Percentiles rank a stretch among this genome's conserved stretches.
Conservation (phyloP, 148 eudicot genomes). For the Cornus kousa region DNA sequence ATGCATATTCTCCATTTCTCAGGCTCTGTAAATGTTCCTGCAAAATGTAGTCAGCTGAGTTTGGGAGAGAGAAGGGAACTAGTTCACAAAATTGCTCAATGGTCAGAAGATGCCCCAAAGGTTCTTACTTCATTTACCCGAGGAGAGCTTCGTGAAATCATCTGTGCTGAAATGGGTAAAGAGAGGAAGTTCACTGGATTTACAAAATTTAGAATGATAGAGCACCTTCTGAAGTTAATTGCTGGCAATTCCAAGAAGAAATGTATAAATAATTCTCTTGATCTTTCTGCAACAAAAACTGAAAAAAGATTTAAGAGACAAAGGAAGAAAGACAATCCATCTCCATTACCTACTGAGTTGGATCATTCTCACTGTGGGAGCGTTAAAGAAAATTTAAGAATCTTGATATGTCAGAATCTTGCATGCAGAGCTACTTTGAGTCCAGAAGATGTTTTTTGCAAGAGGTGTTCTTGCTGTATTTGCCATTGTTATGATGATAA, state of each 20-base stretch:
- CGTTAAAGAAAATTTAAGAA: slow-evolving; percentile 17
- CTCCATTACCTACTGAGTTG: slow-evolving; percentile 7
- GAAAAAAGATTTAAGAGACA: slow-evolving; percentile 34
- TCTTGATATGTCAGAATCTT: slow-evolving; percentile 37
- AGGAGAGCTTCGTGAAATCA: slow-evolving; percentile 49
- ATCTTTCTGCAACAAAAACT: slow-evolving; percentile 24
- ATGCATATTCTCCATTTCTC: background rate
- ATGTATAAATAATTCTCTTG: slow-evolving; percentile 14
- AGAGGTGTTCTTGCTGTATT: slow-evolving; percentile 61
- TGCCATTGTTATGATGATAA: slow-evolving; percentile 60
- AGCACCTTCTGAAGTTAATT: slow-evolving; percentile 47
- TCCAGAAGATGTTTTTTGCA: slow-evolving; percentile 45
- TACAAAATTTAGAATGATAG: slow-evolving; percentile 48
- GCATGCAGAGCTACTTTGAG: slow-evolving; percentile 49
- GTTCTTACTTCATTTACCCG: slow-evolving; percentile 50
- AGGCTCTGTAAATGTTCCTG: slow-evolving; percentile 48
- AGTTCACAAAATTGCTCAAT: slow-evolving; percentile 47
- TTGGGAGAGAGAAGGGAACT: slow-evolving; percentile 50
- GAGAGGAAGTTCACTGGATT: slow-evolving; percentile 52
- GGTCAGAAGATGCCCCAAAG: slow-evolving; percentile 46
- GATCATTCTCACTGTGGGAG: slow-evolving; percentile 9
- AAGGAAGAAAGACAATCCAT: slow-evolving; percentile 30
- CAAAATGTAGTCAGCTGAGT: slow-evolving; percentile 40
- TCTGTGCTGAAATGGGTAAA: slow-evolving; percentile 64
- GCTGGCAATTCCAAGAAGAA: slow-evolving; percentile 27